Evolutionary conservation across 2,329 filamentous ascomycete genomes (phyloP), one percentile per base, ranked within the genome.

Genomic region (Fusarium tjaetaba): DNA sequence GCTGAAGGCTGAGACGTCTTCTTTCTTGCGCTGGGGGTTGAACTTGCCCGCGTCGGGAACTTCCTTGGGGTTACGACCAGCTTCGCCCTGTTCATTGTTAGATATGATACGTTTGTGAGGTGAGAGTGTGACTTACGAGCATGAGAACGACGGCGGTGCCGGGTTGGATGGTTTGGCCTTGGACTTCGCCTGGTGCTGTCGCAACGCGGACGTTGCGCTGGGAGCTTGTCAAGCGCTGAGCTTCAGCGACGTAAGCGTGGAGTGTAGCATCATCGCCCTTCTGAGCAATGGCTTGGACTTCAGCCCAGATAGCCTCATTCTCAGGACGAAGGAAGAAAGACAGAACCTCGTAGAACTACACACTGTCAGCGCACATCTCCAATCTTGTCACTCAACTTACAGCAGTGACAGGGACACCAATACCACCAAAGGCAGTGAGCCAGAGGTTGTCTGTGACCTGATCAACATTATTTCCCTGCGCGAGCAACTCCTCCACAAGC

Each of bases 311-410:
- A 16, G 79, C 63, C 1, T 78, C 80, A 24, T 85, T 85, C 55
- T 85, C 83, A 0, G 79, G 77, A 3, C 79, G 80, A 2, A 86
- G 74, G 77, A 85, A 86, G 76, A 77, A 86, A 6, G 82, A 77
- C 49, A 86, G 64, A 15, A 86, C 79, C 65, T 86, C 84, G 68
- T 82, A 84, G 70, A 86, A 86, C 83, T 86, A 49, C 13, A n/a
- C 24, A n/a, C 2, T 2, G 2, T 74, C 20, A 74, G 59, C 13
- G n/a, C 14, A 30, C 15, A 51, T 15, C 48, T 51, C 14, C 48
- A 16, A 22, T 16, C 6, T 30, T 22, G 13, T 11, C 45, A 22
- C 14, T 30, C 13, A 22, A 78, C 81, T 77, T 64, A 85, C 84
- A 43, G 77, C 57, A 13, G 82, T 84, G 34, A 85, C 80, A 2